Base-by-base conservation (phyloP, 2,329 filamentous ascomycete genomes). In the Epicoccum nigrum region DNA sequence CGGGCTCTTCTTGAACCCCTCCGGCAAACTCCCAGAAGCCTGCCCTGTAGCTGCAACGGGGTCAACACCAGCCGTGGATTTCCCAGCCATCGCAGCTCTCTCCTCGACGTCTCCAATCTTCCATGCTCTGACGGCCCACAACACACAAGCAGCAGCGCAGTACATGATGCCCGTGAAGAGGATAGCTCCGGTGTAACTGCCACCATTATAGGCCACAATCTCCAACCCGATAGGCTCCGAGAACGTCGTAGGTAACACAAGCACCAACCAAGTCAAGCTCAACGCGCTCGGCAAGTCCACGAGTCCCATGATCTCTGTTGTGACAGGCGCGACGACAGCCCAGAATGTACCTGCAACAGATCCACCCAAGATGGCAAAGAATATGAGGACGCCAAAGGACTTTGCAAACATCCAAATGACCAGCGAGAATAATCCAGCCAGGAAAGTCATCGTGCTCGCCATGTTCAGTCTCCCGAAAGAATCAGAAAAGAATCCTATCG, bases 401-500 rank as follows among this genome's bases (percentile, higher is more conserved):
- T 83, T 82, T 2, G 88, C 87, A 54, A 86, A 85, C 46, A 86
- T 84, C 90, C 90, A 93, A 27, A 93, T 79, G 16, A 87, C 81
- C 35, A 93, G 79, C 30, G 83, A 82, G 28, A 89, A 82, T 1
- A 92, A 53, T 6, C 83, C 86, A 1, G 82, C 82, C 2, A 86
- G 65, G 27, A 89, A 81, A 0, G 88, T 90, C 68, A 85, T 84
- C 0, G 82, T 66, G 2, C 77, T 80, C 1, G 88, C 86, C 74
- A 92, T 86, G 65, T 93, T 92, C 59, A 93, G 81, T 9, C 88
- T 80, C 0, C 90, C 89, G 7, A 86, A 79, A 1, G 73, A 75
- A 68, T 93, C 90, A 50, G 85, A 88, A 51, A 86, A 86, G 50
- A 88, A 84, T 0, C 89, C 90, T 34, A 93, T 86, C 1, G 86